A percentile compares a stretch with the other conserved stretches of the same genome.
Conservation (phyloP, 1,284 basidiomycete species). For the Marasmius sp. region DNA sequence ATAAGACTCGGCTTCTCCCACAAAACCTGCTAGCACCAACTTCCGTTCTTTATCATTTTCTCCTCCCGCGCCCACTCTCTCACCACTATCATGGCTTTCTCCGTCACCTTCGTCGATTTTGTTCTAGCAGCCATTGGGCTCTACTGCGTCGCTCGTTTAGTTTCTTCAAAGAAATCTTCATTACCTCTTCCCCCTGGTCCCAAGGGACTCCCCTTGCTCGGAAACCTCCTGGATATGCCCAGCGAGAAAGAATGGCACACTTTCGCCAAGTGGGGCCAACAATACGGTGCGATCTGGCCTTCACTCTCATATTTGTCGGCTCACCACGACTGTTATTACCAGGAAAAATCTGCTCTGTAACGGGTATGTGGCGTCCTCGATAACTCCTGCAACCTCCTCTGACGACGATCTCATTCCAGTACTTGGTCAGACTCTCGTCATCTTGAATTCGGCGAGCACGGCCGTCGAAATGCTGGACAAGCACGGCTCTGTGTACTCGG, state of each 20-base stretch:
- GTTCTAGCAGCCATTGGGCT: not conserved
- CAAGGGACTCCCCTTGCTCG: constrained; percentile 23
- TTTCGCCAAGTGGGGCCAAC: constrained; percentile 25
- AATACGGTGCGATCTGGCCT: constrained; percentile 21
- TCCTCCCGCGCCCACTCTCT: not conserved
- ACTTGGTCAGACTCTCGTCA: constrained; percentile 24
- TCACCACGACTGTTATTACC: not conserved
- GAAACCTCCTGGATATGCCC: constrained; percentile 28
- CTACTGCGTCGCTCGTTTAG: constrained; percentile 6
- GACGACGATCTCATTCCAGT: not conserved
- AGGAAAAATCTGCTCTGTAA: constrained; percentile 11
- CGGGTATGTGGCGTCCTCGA: constrained; percentile 4
- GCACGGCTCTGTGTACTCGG: constrained; percentile 24
- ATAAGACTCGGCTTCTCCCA: not conserved
- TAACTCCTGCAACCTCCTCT: not conserved
- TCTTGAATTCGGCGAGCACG: constrained; percentile 22
- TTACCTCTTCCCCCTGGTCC: constrained; percentile 25
- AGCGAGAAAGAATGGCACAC: constrained; percentile 22
- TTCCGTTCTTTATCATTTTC: not conserved
- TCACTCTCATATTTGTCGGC: not conserved
- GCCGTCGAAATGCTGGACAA: constrained; percentile 27
- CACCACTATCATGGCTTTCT: not conserved
- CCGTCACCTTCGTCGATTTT: not conserved
- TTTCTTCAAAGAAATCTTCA: not conserved
- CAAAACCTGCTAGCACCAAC: not conserved